These are phyloP conservation scores for Kalmanozyma brasiliensis DNA, from an alignment of 1,284 basidiomycete genomes.

Conservation along the genomic window DNA sequence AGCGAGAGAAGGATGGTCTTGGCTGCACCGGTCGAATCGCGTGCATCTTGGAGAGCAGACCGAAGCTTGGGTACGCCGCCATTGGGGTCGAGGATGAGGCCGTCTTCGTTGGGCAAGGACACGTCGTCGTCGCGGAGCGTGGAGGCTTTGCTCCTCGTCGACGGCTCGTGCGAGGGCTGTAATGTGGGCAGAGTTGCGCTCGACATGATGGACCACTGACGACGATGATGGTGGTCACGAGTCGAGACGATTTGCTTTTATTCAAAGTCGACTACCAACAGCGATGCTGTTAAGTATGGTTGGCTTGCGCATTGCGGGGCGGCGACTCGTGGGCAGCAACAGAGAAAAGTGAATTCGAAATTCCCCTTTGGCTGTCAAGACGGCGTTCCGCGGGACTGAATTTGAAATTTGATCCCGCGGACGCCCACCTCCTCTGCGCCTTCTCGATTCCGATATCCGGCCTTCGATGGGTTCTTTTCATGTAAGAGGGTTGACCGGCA, in stretches of 20 bases:
- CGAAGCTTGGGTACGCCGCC: constrained; percentile 49
- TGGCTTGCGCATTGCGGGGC: not conserved
- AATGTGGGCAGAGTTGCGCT: no score
- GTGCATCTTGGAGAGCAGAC: constrained; percentile 48
- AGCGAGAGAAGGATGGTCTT: constrained; percentile 61
- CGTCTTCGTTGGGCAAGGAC: constrained; percentile 29
- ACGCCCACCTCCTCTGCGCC: not conserved
- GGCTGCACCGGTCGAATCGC: constrained; percentile 39
- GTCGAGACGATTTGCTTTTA: no score
- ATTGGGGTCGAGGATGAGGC: constrained; percentile 39
- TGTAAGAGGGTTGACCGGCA: no score
- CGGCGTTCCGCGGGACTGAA: not conserved
- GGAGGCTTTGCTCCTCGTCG: constrained; percentile 3
- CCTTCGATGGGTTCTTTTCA: no score
- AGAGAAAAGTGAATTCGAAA: constrained; percentile 23
- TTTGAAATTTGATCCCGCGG: constrained; percentile 10
- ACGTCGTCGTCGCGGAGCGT: not conserved
- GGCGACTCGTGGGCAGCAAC: not conserved
- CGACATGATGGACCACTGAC: no score
- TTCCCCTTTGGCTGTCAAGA: constrained; percentile 2
- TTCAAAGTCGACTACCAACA: no score
- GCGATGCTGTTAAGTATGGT: no score
- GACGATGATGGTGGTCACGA: no score
- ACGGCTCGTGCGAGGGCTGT: no score
- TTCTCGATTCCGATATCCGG: no score